A percentile compares a stretch with the other conserved stretches of the same genome.
Evolutionary conservation across 1,139 yeast genomes (phyloP).

Genomic region (Zygosaccharomyces sapae): DNA sequence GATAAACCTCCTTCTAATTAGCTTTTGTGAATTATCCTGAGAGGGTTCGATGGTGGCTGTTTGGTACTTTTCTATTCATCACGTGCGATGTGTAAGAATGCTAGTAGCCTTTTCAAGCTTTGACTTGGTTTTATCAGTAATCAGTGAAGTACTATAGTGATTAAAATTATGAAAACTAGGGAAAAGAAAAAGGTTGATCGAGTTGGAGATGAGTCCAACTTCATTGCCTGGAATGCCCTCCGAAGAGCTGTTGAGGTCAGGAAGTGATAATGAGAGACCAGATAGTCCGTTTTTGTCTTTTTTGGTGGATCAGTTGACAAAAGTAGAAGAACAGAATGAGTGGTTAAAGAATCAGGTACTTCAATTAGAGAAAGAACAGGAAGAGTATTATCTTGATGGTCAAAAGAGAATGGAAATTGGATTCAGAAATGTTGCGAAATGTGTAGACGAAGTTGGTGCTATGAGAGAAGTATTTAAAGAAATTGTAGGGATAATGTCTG

Average conservation of each 20-base stretch:
- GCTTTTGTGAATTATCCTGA: neutral
- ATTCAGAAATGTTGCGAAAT: constrained; percentile 22
- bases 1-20: neutral
- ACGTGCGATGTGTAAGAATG: neutral
- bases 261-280: constrained; percentile 1
- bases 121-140: neutral
- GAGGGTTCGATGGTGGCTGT: neutral
- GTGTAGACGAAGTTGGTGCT: constrained; percentile 25
- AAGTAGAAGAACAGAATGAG: constrained; percentile 22
- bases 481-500: constrained; percentile 39
- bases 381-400: constrained; percentile 23
- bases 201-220: neutral
- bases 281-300: constrained; percentile 14
- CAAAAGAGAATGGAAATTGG: constrained; percentile 21
- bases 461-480: constrained; percentile 35
- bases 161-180: neutral
- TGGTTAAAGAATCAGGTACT: constrained; percentile 14
- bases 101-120: neutral
- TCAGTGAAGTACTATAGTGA: neutral
- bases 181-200: neutral
- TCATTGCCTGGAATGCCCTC: constrained; percentile 2
- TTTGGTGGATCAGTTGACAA: constrained; percentile 17
- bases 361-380: constrained; percentile 38
- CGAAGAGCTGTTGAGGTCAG: neutral
- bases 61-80: neutral